Evolutionary conservation across 768 basidiomycete genomes (phyloP).

Genomic region (Boletus reticulatus): DNA sequence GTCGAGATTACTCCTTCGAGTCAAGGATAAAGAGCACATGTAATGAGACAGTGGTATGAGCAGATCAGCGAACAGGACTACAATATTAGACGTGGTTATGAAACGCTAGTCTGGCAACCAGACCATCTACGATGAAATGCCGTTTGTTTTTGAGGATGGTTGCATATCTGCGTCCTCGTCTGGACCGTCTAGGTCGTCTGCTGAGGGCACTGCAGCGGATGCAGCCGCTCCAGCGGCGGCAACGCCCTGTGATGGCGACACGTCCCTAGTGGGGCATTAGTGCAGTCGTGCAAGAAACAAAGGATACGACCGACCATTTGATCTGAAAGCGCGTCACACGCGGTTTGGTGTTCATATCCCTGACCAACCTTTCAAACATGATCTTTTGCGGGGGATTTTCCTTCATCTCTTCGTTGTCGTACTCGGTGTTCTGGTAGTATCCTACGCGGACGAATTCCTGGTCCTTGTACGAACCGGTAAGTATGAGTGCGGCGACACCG

Average conservation of each 20-base stretch:
- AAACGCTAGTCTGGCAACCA: not conserved
- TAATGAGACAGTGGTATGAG: constrained; percentile 12
- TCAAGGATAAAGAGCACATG: constrained; percentile 2
- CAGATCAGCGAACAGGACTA: not conserved
- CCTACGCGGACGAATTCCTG: constrained; percentile 99
- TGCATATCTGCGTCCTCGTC: constrained; percentile 29
- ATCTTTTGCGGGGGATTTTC: constrained; percentile 66
- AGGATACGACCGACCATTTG: constrained; percentile 58
- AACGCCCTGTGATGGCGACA: constrained; percentile 45
- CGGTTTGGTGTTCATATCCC: constrained; percentile 89
- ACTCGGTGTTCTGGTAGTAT: constrained; percentile 99
- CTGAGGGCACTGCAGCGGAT: constrained; percentile 73
- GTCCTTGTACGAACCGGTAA: constrained; percentile 93
- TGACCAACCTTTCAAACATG: constrained; percentile 73
- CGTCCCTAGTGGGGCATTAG: constrained; percentile 50
- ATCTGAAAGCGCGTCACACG: constrained; percentile 92
- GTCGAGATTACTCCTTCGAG: constrained; percentile 3
- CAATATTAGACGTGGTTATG: constrained; percentile 7
- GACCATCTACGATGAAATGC: constrained; percentile 11
- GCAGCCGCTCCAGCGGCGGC: constrained; percentile 59
- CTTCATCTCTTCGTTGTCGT: constrained; percentile 92
- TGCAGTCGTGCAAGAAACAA: not conserved
- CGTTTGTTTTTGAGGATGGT: constrained; percentile 21
- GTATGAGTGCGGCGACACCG: constrained; percentile 94
- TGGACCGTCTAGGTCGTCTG: constrained; percentile 57